phyloP scores from a whole-genome alignment of 441 rosid species.

The Eruca vesicaria region DNA sequence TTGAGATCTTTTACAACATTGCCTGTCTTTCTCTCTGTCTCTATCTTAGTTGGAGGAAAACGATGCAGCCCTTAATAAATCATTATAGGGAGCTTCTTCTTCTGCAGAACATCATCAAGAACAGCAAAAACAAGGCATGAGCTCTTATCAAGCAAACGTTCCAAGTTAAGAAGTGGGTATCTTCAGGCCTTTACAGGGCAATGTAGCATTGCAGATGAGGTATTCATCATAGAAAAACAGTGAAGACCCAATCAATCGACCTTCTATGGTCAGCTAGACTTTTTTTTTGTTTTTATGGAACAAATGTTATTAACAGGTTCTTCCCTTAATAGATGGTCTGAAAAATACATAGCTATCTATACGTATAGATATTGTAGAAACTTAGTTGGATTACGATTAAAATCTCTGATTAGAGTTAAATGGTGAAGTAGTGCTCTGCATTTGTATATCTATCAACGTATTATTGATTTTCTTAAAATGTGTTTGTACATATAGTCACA shows the following conservation, averaged over 20 bases:
- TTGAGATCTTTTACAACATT: too few species aligned
- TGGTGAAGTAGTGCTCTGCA: too few species aligned
- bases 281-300: too few species aligned
- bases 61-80: too few species aligned
- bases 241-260: background rate
- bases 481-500: background rate
- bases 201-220: constrained; percentile 45
- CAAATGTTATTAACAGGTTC: constrained; percentile 37
- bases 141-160: constrained; percentile 30
- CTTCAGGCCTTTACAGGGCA: constrained; percentile 42
- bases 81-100: too few species aligned
- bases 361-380: background rate
- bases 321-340: constrained; percentile 71
- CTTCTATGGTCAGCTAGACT: too few species aligned
- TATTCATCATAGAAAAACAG: constrained; percentile 16
- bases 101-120: too few species aligned
- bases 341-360: constrained; percentile 3
- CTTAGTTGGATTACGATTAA: too few species aligned
- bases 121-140: constrained; percentile 7
- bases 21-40: too few species aligned
- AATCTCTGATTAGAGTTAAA: too few species aligned
- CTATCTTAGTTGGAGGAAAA: too few species aligned
- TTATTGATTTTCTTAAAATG: background rate
- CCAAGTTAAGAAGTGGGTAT: constrained; percentile 34
- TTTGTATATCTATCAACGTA: background rate